Evolutionary conservation across 352 stramenopile genomes (phyloP).

Genomic region (Achlya hypogyna): DNA sequence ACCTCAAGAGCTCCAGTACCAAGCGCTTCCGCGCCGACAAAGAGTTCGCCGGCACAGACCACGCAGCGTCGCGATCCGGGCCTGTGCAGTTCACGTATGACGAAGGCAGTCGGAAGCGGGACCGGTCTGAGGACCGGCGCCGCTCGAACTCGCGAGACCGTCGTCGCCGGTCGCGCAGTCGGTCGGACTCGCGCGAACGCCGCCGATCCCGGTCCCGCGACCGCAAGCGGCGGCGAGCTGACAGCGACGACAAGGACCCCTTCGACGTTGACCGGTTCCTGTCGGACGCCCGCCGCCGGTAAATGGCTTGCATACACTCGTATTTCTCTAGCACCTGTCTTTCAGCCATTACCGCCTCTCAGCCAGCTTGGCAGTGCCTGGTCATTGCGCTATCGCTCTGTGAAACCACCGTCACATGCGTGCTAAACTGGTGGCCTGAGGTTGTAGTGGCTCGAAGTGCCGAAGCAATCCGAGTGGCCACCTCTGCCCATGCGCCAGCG

Average conservation of each 20-base stretch:
- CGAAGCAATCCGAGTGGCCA: too few relatives aligned
- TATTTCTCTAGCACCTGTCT: background rate
- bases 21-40: slow-evolving; percentile 87
- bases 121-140: slow-evolving; percentile 19
- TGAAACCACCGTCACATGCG: too few relatives aligned
- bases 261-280: slow-evolving; percentile 82
- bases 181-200: slow-evolving; percentile 24
- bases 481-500: too few relatives aligned
- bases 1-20: slow-evolving; percentile 72
- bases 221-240: slow-evolving; percentile 38
- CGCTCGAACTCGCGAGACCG: slow-evolving; percentile 10
- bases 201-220: slow-evolving; percentile 20
- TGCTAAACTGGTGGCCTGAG: too few relatives aligned
- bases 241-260: slow-evolving; percentile 43
- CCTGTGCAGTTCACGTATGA: slow-evolving; percentile 85
- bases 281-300: slow-evolving; percentile 44
- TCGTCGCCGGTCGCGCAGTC: slow-evolving; percentile 26
- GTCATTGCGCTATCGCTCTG: too few relatives aligned
- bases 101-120: slow-evolving; percentile 34
- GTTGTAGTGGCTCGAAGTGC: too few relatives aligned
- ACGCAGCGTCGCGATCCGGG: slow-evolving; percentile 45
- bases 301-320: background rate
- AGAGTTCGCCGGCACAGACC: slow-evolving; percentile 76
- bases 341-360: too few relatives aligned
- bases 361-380: too few relatives aligned